These are phyloP conservation scores for Achaetomium macrosporum DNA, from an alignment of 2,329 filamentous ascomycete genomes.

Conservation along the genomic window DNA sequence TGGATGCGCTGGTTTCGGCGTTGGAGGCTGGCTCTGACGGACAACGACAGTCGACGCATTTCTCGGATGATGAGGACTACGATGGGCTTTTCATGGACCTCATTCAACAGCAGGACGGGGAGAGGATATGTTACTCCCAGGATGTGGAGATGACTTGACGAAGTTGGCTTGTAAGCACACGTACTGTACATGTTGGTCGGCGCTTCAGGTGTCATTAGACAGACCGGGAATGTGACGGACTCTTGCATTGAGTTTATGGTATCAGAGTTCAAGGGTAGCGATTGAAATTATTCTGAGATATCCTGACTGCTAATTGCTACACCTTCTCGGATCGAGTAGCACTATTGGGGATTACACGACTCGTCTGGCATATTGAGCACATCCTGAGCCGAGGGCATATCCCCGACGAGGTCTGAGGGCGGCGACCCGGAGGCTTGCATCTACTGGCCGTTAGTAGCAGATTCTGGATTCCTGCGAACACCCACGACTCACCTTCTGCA, in stretches of 20 bases:
- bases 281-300: not conserved
- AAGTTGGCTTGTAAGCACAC: not conserved
- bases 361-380: conserved; percentile 56
- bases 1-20: conserved; percentile 44
- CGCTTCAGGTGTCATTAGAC: not conserved
- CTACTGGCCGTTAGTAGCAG: conserved; percentile 38
- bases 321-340: not conserved
- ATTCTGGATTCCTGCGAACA: not conserved
- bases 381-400: conserved; percentile 79
- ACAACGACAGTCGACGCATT: conserved; percentile 26
- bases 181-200: not conserved
- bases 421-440: conserved; percentile 96
- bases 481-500: conserved; percentile 74
- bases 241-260: not conserved
- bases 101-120: conserved; percentile 35
- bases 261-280: not conserved
- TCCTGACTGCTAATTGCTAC: not conserved
- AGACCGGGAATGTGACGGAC: not conserved
- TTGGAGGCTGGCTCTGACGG: conserved; percentile 32
- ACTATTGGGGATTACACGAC: conserved; percentile 55
- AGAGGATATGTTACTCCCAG: conserved; percentile 28
- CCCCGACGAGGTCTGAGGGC: conserved; percentile 83
- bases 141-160: conserved; percentile 44
- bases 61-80: conserved; percentile 55
- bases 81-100: conserved; percentile 62